A percentile compares a stretch with the other conserved stretches of the same genome.
These are phyloP conservation scores for Cercospora sp. DNA, from an alignment of 2,329 filamentous ascomycete genomes.

Conservation along the genomic window DNA sequence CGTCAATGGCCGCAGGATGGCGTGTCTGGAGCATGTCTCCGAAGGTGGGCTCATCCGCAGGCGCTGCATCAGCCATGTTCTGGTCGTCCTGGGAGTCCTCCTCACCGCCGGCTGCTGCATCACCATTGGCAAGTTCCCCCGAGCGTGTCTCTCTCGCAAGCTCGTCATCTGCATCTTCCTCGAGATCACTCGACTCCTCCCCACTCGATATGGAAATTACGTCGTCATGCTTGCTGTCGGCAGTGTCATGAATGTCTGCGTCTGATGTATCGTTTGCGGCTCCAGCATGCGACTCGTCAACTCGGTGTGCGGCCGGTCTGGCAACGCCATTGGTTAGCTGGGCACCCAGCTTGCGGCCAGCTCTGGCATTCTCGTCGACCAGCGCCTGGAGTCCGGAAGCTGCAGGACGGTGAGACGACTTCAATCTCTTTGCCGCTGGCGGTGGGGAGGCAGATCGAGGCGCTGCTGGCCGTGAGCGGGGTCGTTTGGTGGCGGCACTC, in stretches of 20 bases:
- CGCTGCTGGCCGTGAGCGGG: slow-evolving; percentile 34
- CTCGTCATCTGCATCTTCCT: slow-evolving; percentile 28
- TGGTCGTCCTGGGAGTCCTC: slow-evolving; percentile 32
- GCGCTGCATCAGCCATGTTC: slow-evolving; percentile 31
- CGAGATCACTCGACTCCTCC: slow-evolving; percentile 40
- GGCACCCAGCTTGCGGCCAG: slow-evolving; percentile 44
- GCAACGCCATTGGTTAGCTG: slow-evolving; percentile 57
- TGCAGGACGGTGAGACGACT: slow-evolving; percentile 38
- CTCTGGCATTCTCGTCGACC: slow-evolving; percentile 40
- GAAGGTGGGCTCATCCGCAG: slow-evolving; percentile 65
- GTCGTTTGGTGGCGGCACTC: slow-evolving; percentile 39
- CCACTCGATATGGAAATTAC: slow-evolving; percentile 53
- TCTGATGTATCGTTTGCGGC: slow-evolving; percentile 46
- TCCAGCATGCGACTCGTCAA: slow-evolving; percentile 60
- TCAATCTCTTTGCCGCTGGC: slow-evolving; percentile 38
- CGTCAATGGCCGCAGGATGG: slow-evolving; percentile 69
- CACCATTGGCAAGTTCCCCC: slow-evolving; percentile 26
- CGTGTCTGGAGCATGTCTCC: slow-evolving; percentile 77
- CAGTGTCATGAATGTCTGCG: slow-evolving; percentile 44
- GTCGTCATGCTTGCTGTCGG: slow-evolving; percentile 17
- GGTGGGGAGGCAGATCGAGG: slow-evolving; percentile 33
- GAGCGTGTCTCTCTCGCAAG: slow-evolving; percentile 7
- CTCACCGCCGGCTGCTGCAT: slow-evolving; percentile 32
- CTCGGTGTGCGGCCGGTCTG: slow-evolving; percentile 52
- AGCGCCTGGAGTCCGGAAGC: slow-evolving; percentile 37